phyloP scores from a whole-genome alignment of 306 rosid species.

The Vigna nakashimae region DNA sequence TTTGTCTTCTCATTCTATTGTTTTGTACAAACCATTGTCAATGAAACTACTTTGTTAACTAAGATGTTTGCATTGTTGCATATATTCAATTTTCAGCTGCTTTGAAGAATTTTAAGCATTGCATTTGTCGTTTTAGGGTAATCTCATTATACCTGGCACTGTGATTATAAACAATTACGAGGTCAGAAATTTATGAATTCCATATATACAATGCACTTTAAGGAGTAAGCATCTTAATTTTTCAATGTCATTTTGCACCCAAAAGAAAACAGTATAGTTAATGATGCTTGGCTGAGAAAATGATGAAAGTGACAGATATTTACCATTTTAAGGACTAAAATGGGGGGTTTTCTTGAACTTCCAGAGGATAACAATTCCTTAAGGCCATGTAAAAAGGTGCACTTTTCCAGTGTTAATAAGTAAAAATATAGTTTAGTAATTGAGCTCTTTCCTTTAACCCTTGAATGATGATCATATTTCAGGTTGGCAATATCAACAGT shows the following conservation, averaged over 20 bases:
- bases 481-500: conserved; percentile 97
- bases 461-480: conserved; percentile 39
- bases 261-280: not conserved
- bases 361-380: conserved; percentile 12
- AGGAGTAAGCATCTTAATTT: not conserved
- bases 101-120: conserved; percentile 13
- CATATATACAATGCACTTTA: not conserved
- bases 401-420: conserved; percentile 1
- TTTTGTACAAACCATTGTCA: not conserved
- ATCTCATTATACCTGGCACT: not conserved
- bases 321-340: conserved; percentile 4
- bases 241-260: not conserved
- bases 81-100: conserved; percentile 9
- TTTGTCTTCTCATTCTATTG: not conserved
- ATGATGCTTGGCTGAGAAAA: not conserved
- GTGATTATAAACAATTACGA: not conserved
- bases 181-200: conserved; percentile 3
- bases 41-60: not conserved
- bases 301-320: not conserved
- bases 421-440: conserved; percentile 10
- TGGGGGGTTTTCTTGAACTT: not conserved
- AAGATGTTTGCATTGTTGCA: not conserved
- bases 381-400: conserved; percentile 29
- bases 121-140: not conserved
- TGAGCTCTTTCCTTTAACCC: conserved; percentile 18